Evolutionary conservation across 2,329 filamentous ascomycete genomes (phyloP), one percentile per base, ranked within the genome.

Genomic region (Corinectria fuckeliana): DNA sequence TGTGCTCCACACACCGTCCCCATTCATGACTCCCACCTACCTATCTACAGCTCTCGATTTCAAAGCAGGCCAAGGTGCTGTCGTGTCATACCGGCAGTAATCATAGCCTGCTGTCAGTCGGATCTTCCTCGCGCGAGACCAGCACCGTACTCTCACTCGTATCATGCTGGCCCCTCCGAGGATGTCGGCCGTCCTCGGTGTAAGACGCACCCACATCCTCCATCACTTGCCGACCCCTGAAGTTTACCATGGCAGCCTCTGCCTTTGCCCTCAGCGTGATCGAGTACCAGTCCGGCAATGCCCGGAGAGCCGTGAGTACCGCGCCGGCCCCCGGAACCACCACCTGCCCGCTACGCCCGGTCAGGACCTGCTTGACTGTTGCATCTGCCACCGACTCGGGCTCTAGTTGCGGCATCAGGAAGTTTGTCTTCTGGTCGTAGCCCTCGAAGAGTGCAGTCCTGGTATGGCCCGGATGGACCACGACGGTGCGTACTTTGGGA

Each of bases 261-360:
- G 71, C 74, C 59, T 75, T 74, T 28, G 79, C 77, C 62, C 88
- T 76, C 58, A 85, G n/a, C 14, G 74, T 69, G 65, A 83, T 78
- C 74, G 87, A 80, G 69, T 87, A 80, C 88, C 88, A 91, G 66
- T 85, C 76, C n/a, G 89, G 88, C 65, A 86, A 73, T 0, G 76
- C 80, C 30, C 85, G 77, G 58, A 86, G 69, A 34, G 79, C 76
- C 54, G 80, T 65, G 42, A 84, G 65, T 2, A 74, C 54, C 3
- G 66, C 68, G 3, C 75, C 79, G 26, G 81, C 76, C 1, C 57
- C 65, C 5, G 84, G 80, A 21, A 85, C 64, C 18, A 84, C 74
- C 14, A 85, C 68, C 64, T 81, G 78, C 4, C 78, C 82, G 60
- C 81, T 81, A 50, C 76, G 76, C 48, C 82, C 78, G 30, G 73